Evolutionary conservation across 768 basidiomycete genomes (phyloP).

Genomic region (Strobilomyces confusus): DNA sequence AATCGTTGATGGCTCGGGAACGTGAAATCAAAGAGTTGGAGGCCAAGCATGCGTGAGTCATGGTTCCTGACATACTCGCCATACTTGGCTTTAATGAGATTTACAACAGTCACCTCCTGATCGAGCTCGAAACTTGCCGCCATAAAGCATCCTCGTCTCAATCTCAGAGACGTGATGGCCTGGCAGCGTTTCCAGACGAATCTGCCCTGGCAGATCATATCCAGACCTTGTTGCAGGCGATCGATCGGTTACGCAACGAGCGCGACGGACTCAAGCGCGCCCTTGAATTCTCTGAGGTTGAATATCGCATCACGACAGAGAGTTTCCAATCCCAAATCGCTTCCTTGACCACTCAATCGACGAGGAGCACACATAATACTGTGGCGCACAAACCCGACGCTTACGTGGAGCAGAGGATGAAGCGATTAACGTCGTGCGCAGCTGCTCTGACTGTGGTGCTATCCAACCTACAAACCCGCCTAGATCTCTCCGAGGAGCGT

Average conservation of each 20-base stretch:
- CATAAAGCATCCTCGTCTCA: background rate
- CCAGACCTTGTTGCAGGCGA: slow-evolving; percentile 54
- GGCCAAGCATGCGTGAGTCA: slow-evolving; percentile 25
- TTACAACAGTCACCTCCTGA: slow-evolving; percentile 17
- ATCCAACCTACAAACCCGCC: slow-evolving; percentile 33
- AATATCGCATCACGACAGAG: slow-evolving; percentile 61
- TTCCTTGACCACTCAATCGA: slow-evolving; percentile 23
- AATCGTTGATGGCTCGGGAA: slow-evolving; percentile 19
- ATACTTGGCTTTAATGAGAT: background rate
- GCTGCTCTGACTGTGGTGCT: slow-evolving; percentile 39
- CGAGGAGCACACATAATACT: slow-evolving; percentile 20
- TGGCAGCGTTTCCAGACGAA: slow-evolving; percentile 12
- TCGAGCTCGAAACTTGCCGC: slow-evolving; percentile 13
- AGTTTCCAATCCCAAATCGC: slow-evolving; percentile 51
- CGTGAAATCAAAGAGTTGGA: slow-evolving; percentile 24
- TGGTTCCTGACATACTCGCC: background rate
- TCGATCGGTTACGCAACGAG: slow-evolving; percentile 65
- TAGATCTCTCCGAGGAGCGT: slow-evolving; percentile 19
- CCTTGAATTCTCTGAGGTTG: slow-evolving; percentile 63
- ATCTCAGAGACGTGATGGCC: background rate
- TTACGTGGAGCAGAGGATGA: slow-evolving; percentile 14
- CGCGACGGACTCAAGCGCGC: slow-evolving; percentile 60
- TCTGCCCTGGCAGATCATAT: slow-evolving; percentile 38
- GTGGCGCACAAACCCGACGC: slow-evolving; percentile 3
- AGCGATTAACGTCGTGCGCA: slow-evolving; percentile 32